Evolutionary conservation across 2,329 filamentous ascomycete genomes (phyloP), one percentile per base, ranked within the genome.

Genomic region (Cordyceps pruinosa): DNA sequence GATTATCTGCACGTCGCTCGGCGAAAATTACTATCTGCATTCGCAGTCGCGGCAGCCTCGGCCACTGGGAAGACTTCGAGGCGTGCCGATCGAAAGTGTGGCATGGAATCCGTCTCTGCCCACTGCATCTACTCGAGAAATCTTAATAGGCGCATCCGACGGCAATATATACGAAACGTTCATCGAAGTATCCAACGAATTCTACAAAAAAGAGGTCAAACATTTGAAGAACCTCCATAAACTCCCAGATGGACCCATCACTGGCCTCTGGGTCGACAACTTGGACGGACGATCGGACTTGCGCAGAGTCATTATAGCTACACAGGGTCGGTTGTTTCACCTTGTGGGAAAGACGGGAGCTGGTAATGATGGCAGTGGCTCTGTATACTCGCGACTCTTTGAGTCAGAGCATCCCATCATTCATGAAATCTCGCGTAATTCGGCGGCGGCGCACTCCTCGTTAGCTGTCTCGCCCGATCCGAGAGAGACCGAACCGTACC

Each of bases 11-110:
- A 99, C 94, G 3, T 88, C 90, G 5, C 83, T 91, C 41, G 91
- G 91, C 69, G 94, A 99, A 72, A 97, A 96, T 74, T 99, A 92
- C 77, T 99, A 99, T 72, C 87, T 99, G 10, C 94, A 99, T 71
- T 93, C 91, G 12, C 93, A 97, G 70, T 94, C 92, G 34, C 88
- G 90, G 64, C 88, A 92, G 62, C 91, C 93, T 2, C 90, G 94
- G 61, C 82, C 87, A 8, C 78, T 99, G 35, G 85, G 88, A 15
- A 83, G 90, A 57, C 74, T 99, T 54, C 93, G 93, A 64, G 90
- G 90, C 28, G 90, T 97, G 15, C 79, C 84, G 9, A 90, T 99
- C 59, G 92, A 97, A 71, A 88, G 88, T 61, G 80, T 99, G 60
- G 91, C 93, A 35, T 99, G 94, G 94, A 97, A 95, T 66, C 91